A percentile compares a stretch with the other conserved stretches of the same genome.
Conservation (phyloP, 768 basidiomycete species). For the Pleurotus eryngii region DNA sequence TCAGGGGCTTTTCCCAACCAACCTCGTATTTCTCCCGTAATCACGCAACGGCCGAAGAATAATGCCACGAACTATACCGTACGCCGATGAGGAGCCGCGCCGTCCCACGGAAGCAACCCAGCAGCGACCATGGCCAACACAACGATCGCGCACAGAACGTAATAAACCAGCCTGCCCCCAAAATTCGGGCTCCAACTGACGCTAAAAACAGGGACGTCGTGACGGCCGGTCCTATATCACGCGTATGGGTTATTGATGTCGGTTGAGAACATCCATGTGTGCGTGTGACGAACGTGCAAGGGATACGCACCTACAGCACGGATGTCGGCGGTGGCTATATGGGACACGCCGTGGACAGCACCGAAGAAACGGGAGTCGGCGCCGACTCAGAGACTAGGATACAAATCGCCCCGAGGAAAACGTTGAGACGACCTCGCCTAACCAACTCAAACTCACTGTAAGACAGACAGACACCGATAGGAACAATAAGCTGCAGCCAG, state of each 20-base stretch:
- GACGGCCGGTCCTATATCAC: constrained; percentile 43
- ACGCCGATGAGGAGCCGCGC: no score
- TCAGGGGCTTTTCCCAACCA: no score
- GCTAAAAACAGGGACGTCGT: constrained; percentile 67
- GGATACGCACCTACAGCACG: neutral
- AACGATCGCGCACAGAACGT: constrained; percentile 28
- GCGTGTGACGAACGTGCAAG: no score
- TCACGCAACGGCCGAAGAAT: no score
- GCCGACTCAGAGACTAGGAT: neutral
- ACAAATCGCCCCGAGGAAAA: neutral
- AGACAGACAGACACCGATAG: neutral
- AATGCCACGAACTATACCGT: no score
- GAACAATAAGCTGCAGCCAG: neutral
- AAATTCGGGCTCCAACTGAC: constrained; percentile 48
- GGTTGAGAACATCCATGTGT: no score
- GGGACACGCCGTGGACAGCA: neutral
- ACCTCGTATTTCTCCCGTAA: no score
- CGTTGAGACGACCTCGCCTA: neutral
- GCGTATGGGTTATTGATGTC: no score
- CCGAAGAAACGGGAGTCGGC: neutral
- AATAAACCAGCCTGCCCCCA: constrained; percentile 59
- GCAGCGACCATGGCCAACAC: constrained; percentile 27
- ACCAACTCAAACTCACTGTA: neutral
- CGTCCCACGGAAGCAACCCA: constrained; percentile 27
- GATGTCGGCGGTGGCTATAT: neutral